Base-by-base conservation (phyloP, 306 rosid species). In the Hippophae tibetana region DNA sequence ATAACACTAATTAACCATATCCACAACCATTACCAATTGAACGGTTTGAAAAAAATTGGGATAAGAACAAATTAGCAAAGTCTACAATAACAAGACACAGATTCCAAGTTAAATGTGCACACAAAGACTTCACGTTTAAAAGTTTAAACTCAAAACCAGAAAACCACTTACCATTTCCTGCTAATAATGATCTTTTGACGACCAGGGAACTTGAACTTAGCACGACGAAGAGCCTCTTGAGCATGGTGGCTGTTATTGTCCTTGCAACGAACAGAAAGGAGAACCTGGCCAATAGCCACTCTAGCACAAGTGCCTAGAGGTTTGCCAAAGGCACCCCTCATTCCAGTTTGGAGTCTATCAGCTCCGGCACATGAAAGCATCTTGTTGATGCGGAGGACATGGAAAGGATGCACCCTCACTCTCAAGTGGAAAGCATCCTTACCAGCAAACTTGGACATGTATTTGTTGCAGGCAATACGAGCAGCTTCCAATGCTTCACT, bases 351-450 rank as follows among this genome's bases (percentile, higher is more conserved):
- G 50, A 86, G 85, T 84, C 95, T 78, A 70, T 89, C 94, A 18
- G 95, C 97, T 0, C 95, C 97, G n/a, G 97, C 97, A 54, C 97
- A 84, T 5, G 95, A 89, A 50, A 89, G 86, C 97, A 86, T 89
- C 83, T 89, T 89, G 76, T 89, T 86, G 70, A 89, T 89, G 0
- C 95, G 78, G 3, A 89, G 79, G 6, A 89, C 95, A 58, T 89
- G 95, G 76, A 86, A 89, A 0, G 94, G 95, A 46, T 89, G 97
- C 40, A 84, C 96, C 78, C 96, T 73, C 3, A 85, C 90, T 13
- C 96, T 77, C 69, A 88, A 70, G 65, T 88, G 96, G 69, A 88
- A 88, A 1, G 90, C 71, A 60, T 88, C 96, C 27, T 88, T 89
- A 31, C 96, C 96, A 0, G 96, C 84, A 45, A 42, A 77, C 65